These are phyloP conservation scores for Trichophyton simii DNA, from an alignment of 2,329 filamentous ascomycete species.

Conservation along the genomic window DNA sequence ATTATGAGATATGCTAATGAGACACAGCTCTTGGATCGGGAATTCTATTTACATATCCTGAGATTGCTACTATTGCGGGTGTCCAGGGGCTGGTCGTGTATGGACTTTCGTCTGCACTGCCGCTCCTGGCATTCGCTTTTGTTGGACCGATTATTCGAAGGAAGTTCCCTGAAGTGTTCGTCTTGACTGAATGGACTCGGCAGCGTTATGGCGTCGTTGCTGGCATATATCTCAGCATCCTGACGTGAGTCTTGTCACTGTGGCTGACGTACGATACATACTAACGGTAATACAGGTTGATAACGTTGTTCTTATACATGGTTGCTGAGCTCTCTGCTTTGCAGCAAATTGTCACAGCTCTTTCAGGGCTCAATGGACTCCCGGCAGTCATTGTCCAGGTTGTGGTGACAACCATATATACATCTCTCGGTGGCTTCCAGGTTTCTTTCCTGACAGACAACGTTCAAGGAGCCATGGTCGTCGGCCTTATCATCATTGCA, in stretches of 20 bases:
- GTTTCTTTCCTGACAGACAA: conserved; percentile 78
- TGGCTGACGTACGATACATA: not conserved
- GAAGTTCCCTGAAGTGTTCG: conserved; percentile 72
- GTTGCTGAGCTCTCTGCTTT: conserved; percentile 69
- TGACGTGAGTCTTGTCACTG: conserved; percentile 41
- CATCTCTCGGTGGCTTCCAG: conserved; percentile 68
- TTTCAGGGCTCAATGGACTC: conserved; percentile 63
- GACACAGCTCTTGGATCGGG: conserved; percentile 63
- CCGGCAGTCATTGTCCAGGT: conserved; percentile 68
- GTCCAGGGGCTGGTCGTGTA: conserved; percentile 70
- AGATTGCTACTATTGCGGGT: conserved; percentile 65
- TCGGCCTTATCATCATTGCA: conserved; percentile 61
- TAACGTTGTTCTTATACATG: conserved; percentile 80
- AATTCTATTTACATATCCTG: conserved; percentile 70
- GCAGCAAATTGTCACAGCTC: conserved; percentile 60
- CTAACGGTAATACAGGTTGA: conserved; percentile 36
- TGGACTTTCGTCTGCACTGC: conserved; percentile 57
- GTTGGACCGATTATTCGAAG: conserved; percentile 65
- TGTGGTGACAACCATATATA: conserved; percentile 68
- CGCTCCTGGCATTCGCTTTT: conserved; percentile 60
- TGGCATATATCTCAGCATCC: conserved; percentile 60
- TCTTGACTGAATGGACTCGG: conserved; percentile 72
- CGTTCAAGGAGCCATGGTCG: conserved; percentile 66
- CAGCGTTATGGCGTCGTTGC: conserved; percentile 60
- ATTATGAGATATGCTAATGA: conserved; percentile 26